Evolutionary conservation across 257 asterid species (phyloP).

Genomic region (Galeopsis tetrahit): DNA sequence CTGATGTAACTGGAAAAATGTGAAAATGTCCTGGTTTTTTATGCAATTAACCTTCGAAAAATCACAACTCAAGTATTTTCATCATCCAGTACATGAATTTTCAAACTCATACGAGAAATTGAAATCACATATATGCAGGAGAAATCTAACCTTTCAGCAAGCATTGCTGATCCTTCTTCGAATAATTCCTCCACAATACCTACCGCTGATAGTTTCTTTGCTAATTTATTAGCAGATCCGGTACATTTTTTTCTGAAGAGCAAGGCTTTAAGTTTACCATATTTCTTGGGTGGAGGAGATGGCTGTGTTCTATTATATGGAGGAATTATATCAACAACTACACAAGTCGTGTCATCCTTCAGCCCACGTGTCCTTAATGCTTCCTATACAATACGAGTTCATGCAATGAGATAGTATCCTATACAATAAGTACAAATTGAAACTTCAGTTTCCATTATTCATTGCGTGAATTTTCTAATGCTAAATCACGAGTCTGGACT

Average conservation of each 20-base stretch:
- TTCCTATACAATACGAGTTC: constrained; percentile 49
- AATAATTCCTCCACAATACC: constrained; percentile 78
- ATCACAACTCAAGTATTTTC: background rate
- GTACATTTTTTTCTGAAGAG: constrained; percentile 32
- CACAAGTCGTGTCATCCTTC: constrained; percentile 85
- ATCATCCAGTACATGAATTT: background rate
- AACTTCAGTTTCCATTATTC: constrained; percentile 9
- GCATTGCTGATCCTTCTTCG: constrained; percentile 95
- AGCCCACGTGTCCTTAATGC: constrained; percentile 75
- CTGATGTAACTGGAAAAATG: too few relatives aligned
- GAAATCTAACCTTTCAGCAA: constrained; percentile 78
- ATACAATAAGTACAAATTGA: constrained; percentile 6
- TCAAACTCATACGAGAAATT: background rate
- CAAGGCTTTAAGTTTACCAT: constrained; percentile 43
- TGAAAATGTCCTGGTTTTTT: too few relatives aligned
- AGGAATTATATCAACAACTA: constrained; percentile 67
- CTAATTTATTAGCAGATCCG: constrained; percentile 39
- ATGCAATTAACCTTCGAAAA: too few relatives aligned
- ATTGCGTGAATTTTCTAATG: background rate
- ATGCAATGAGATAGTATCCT: constrained; percentile 31
- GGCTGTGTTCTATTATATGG: constrained; percentile 35
- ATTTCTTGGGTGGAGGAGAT: constrained; percentile 42
- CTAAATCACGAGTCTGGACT: background rate
- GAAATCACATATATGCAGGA: background rate
- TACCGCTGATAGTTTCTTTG: constrained; percentile 55